Conservation (phyloP, 2,329 filamentous ascomycete species). For the Pseudogymnoascus sp. region DNA sequence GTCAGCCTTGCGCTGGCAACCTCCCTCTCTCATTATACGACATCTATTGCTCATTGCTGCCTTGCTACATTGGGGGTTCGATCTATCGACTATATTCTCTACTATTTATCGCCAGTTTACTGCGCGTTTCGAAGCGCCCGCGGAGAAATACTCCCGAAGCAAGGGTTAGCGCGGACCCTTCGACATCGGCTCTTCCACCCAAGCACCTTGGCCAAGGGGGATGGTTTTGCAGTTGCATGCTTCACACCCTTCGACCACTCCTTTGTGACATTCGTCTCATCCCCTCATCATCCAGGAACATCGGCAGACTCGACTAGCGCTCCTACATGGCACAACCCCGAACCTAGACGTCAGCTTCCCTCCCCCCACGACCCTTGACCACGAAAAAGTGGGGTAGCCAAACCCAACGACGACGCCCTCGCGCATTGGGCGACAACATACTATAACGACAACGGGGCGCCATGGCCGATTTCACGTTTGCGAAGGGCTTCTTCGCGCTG, state of each 20-base stretch:
- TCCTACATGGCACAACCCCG: neutral
- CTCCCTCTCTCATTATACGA: neutral
- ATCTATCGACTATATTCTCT: neutral
- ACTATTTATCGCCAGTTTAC: neutral
- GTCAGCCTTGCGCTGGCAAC: neutral
- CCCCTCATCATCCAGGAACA: neutral
- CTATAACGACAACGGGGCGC: neutral
- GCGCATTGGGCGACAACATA: neutral
- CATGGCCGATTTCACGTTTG: conserved; percentile 6
- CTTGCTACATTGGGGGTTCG: neutral
- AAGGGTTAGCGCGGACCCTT: neutral
- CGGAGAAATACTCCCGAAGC: neutral
- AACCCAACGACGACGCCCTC: neutral
- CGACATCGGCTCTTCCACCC: neutral
- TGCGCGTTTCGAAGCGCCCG: neutral
- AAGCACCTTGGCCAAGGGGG: conserved; percentile 2
- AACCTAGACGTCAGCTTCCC: neutral
- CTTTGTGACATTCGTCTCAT: too few species aligned
- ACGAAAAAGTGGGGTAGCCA: neutral
- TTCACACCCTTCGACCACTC: neutral
- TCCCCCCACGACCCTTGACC: neutral
- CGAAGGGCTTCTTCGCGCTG: conserved; percentile 26
- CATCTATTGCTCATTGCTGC: neutral
- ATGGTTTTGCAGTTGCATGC: neutral
- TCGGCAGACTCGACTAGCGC: neutral